These are phyloP conservation scores for Botryotinia calthae DNA, from an alignment of 2,329 filamentous ascomycete genomes.

Conservation along the genomic window DNA sequence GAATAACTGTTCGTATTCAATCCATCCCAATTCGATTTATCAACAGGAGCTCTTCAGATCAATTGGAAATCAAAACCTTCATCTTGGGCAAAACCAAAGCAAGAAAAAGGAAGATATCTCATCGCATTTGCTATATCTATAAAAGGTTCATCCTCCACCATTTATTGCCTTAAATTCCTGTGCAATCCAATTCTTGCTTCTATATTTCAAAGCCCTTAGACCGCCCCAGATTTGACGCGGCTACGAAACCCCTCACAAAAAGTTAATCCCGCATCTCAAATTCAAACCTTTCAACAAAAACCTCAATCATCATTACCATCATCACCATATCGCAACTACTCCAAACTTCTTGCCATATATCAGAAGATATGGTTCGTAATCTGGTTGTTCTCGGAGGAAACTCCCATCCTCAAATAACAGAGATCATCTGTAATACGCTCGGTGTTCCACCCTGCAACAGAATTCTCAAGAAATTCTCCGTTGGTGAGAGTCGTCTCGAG, in stretches of 20 bases:
- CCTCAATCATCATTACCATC: neutral
- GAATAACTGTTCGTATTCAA: neutral
- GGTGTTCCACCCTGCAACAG: conserved; percentile 83
- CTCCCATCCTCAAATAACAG: conserved; percentile 84
- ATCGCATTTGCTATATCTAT: neutral
- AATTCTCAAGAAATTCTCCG: conserved; percentile 86
- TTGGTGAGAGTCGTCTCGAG: conserved; percentile 92
- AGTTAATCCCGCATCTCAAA: conserved; percentile 27
- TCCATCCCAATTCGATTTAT: neutral
- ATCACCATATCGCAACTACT: conserved; percentile 7
- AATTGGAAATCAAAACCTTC: neutral
- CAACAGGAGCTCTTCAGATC: neutral
- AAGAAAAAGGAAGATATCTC: neutral
- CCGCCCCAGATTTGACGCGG: conserved; percentile 7
- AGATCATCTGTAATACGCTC: conserved; percentile 83
- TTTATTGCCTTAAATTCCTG: neutral
- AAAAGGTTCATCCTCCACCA: neutral
- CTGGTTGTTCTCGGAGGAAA: conserved; percentile 91
- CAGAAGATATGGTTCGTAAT: conserved; percentile 78
- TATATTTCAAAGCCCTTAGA: conserved; percentile 10
- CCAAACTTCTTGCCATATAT: neutral
- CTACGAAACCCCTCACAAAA: conserved; percentile 2
- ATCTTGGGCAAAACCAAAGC: neutral
- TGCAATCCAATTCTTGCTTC: conserved; percentile 4
- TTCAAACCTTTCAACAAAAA: conserved; percentile 14